Conservation (phyloP, 257 asterid genomes). For the Striga asiatica region DNA sequence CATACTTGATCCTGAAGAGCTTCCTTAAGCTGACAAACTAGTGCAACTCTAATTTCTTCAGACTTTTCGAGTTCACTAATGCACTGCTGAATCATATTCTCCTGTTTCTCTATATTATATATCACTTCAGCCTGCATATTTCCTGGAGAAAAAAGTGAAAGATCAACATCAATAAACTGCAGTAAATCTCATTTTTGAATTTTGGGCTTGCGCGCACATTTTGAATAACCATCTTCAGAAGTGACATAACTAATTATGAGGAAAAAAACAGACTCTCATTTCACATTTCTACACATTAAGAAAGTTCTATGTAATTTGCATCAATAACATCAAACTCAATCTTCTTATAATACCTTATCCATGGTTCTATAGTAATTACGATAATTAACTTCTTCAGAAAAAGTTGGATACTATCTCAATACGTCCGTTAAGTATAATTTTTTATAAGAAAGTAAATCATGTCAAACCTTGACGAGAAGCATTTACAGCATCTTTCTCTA, state of each 20-base stretch:
- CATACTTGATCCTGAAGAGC: slow-evolving; percentile 86
- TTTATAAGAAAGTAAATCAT: slow-evolving; percentile 11
- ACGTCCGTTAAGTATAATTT: not conserved
- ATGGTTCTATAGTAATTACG: too few relatives aligned
- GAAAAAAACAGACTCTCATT: too few relatives aligned
- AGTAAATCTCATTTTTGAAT: too few relatives aligned
- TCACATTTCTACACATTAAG: too few relatives aligned
- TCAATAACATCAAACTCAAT: too few relatives aligned
- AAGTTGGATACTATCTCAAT: too few relatives aligned
- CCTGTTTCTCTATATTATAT: slow-evolving; percentile 66
- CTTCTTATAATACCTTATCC: too few relatives aligned
- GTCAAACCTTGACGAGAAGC: slow-evolving; percentile 60
- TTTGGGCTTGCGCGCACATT: too few relatives aligned
- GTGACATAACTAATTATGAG: too few relatives aligned
- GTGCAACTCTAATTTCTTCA: slow-evolving; percentile 51
- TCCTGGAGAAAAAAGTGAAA: slow-evolving; percentile 37
- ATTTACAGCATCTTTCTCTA: slow-evolving; percentile 48
- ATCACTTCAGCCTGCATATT: slow-evolving; percentile 41
- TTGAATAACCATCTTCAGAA: too few relatives aligned
- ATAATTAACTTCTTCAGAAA: too few relatives aligned
- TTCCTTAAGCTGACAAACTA: slow-evolving; percentile 64
- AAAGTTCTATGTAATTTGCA: too few relatives aligned
- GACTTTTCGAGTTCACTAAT: slow-evolving; percentile 60
- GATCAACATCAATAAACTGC: slow-evolving; percentile 14
- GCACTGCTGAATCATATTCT: slow-evolving; percentile 48